Percentiles rank a stretch among this genome's conserved stretches.
Conservation (phyloP, 257 asterid species). For the Penstemon barbatus region DNA sequence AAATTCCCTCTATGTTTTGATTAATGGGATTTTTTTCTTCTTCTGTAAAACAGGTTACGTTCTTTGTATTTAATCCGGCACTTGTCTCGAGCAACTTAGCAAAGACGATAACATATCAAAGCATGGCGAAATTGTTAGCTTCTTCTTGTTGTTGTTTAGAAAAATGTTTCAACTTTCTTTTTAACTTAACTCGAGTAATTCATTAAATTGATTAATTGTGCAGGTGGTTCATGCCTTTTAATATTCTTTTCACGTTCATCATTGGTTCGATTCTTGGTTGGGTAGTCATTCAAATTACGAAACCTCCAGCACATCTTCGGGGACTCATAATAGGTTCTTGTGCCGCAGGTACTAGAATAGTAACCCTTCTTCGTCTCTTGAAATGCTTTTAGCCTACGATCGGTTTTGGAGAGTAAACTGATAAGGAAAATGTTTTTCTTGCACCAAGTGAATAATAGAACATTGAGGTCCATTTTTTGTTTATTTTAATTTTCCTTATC, state of each 20-base stretch:
- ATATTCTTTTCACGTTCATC: constrained; percentile 73
- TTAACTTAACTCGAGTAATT: neutral
- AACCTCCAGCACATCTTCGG: constrained; percentile 68
- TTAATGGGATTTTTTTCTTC: neutral
- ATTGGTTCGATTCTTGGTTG: constrained; percentile 82
- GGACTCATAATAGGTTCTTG: constrained; percentile 85
- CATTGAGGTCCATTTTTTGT: neutral
- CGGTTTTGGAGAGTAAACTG: too few species aligned
- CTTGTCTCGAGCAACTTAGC: constrained; percentile 85
- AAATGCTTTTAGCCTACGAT: too few species aligned
- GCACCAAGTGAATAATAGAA: too few species aligned
- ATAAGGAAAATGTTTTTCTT: too few species aligned
- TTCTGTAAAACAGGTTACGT: constrained; percentile 52
- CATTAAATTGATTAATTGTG: neutral
- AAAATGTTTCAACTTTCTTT: neutral
- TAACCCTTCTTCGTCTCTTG: too few species aligned
- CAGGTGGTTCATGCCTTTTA: constrained; percentile 97
- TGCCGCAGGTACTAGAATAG: constrained; percentile 63
- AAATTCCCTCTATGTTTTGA: neutral
- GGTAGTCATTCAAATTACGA: constrained; percentile 63
- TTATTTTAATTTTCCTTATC: neutral
- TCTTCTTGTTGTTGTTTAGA: neutral
- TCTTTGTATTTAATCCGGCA: constrained; percentile 76
- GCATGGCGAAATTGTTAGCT: constrained; percentile 74
- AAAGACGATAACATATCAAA: constrained; percentile 67